Percentiles rank a stretch among this genome's conserved stretches.
Conservation (phyloP, 192 early-diverging fungal species). For the Phlyctochytrium arcticum region DNA sequence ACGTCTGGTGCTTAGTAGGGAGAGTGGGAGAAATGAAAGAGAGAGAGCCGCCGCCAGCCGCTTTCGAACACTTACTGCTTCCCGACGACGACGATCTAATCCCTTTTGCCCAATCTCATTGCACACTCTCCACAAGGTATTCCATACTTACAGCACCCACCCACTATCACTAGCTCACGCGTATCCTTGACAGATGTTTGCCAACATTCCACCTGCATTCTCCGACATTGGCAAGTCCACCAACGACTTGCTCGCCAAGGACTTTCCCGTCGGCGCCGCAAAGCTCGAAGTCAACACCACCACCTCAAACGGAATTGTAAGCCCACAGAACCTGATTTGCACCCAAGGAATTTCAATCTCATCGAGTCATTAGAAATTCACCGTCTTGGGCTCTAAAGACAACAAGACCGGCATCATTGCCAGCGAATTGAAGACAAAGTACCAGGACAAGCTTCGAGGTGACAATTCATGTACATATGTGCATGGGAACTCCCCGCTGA, state of each 20-base stretch:
- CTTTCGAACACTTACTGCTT: too few relatives aligned
- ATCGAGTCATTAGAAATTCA: constrained; percentile 74
- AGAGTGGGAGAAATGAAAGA: too few relatives aligned
- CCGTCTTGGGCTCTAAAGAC: constrained; percentile 89
- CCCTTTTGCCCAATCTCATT: too few relatives aligned
- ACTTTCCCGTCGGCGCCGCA: constrained; percentile 87
- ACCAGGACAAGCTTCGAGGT: constrained; percentile 88
- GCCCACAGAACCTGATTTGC: constrained; percentile 32
- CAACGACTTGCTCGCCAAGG: constrained; percentile 95
- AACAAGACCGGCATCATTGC: constrained; percentile 91
- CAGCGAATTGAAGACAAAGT: constrained; percentile 98
- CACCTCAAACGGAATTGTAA: constrained; percentile 92
- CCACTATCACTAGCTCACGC: too few relatives aligned
- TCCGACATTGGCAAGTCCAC: constrained; percentile 91
- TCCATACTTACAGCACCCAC: too few relatives aligned
- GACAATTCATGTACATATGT: not conserved
- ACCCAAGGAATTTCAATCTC: not conserved
- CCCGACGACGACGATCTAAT: too few relatives aligned
- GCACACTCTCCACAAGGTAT: too few relatives aligned
- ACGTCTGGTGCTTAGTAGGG: too few relatives aligned
- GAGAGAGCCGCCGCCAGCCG: too few relatives aligned
- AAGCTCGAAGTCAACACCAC: constrained; percentile 98
- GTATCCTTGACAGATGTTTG: too few relatives aligned
- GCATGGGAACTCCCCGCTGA: not conserved
- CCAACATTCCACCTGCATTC: constrained; percentile 70